Base-by-base conservation (phyloP, 176 grass and related monocot species). In the Puya raimondii region DNA sequence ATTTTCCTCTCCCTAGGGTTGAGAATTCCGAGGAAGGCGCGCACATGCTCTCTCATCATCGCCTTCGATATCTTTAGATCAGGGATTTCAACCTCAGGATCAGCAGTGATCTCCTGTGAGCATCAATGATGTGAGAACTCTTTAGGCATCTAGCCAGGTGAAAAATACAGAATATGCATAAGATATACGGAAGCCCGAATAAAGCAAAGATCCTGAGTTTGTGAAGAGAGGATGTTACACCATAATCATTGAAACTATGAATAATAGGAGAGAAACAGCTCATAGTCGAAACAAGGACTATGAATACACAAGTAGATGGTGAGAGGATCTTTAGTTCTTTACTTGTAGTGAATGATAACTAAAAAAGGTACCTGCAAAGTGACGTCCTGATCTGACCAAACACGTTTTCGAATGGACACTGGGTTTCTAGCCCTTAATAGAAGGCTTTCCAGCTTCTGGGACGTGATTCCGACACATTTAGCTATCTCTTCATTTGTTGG, bases 1-100 rank as follows among this genome's bases (percentile, higher is more conserved):
- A 97, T 85, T 22, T 73, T 73, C 75, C 84, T 97, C 82, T 97
- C 89, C 74, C 89, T 87, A 22, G 93, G 77, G 83, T 69, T 87
- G 42, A 97, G 69, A 65, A 78, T 81, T 29, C 72, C 74, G 53
- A 97, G 86, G 78, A 91, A 86, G 49, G 80, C 75, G 4, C 61
- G 79, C n/a, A 90, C 77, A 48, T 97, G 89, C 65, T 88, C 74
- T 82, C 79, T 83, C 89, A 89, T 90, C 81, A 92, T 75, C 67
- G 74, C 54, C 76, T 78, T 82, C 25, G 85, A 78, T 48, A 91
- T 65, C 15, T 65, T 81, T 5, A 88, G 21, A 23, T 91, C 88
- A 15, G 92, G 92, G 9, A 47, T 13, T 49, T 96, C 92, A 2
- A 96, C 66, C 25, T 77, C 80, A 2, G 78, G 85, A 69, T 96